Evolutionary conservation across 352 stramenopile genomes (phyloP).

Genomic region (Pythium vanterpoolii): DNA sequence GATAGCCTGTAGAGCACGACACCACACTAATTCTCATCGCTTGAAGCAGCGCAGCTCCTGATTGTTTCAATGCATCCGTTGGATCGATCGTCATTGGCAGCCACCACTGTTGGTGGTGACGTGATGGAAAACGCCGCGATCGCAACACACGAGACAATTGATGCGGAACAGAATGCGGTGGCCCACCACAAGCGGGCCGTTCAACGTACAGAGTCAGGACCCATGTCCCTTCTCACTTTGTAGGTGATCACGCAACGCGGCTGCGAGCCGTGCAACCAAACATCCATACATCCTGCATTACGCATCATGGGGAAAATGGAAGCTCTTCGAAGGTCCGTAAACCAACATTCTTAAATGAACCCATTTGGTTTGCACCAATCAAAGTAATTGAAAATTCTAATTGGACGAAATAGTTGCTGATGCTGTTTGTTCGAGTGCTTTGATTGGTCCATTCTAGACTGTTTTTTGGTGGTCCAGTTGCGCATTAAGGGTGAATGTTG

Average conservation of each 20-base stretch:
- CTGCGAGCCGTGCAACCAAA: background rate
- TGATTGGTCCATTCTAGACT: constrained; percentile 13
- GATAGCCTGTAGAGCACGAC: no score
- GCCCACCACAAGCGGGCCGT: no score
- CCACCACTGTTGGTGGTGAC: no score
- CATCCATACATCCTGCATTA: no score
- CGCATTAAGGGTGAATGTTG: constrained; percentile 11
- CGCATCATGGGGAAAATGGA: constrained; percentile 8
- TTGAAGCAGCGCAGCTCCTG: no score
- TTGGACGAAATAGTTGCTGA: constrained; percentile 11
- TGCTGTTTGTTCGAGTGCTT: background rate
- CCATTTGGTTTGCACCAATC: constrained; percentile 16
- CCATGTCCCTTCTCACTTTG: background rate
- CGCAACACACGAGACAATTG: constrained; percentile 3
- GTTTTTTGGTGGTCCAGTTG: constrained; percentile 19
- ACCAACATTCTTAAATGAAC: constrained; percentile 14
- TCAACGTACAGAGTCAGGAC: background rate
- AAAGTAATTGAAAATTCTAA: background rate
- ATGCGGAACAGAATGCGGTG: background rate
- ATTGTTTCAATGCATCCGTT: no score
- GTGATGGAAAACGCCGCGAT: background rate
- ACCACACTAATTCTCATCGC: no score
- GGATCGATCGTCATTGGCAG: no score
- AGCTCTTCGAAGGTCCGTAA: constrained; percentile 12
- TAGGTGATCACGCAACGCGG: background rate